Conservation (phyloP, 148 eudicot species). For the Selenicereus undatus region DNA sequence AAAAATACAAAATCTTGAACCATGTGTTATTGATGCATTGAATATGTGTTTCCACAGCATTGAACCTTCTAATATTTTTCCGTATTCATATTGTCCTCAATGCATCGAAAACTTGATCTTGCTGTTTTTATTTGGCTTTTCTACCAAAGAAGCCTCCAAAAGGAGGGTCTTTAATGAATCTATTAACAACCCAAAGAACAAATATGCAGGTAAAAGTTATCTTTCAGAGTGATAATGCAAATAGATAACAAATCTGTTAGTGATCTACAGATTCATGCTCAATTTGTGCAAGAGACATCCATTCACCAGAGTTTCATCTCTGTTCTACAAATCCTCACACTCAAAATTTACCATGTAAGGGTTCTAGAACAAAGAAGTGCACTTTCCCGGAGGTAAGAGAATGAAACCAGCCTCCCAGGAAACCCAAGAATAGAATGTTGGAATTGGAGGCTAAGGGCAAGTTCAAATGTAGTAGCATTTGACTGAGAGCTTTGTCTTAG, state of each 20-base stretch:
- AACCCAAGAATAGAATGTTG: not conserved
- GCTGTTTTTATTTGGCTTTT: not conserved
- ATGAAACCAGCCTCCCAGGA: not conserved
- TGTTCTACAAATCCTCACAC: not conserved
- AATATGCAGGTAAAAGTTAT: not conserved
- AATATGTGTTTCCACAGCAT: not conserved
- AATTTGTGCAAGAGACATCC: not conserved
- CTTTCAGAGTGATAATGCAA: not conserved
- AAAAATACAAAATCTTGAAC: not conserved
- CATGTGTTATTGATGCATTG: not conserved
- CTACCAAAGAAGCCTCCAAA: slow-evolving; percentile 3
- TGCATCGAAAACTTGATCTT: not conserved
- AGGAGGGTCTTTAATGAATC: not conserved
- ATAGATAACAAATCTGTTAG: not conserved
- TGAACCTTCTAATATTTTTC: not conserved
- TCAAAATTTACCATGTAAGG: not conserved
- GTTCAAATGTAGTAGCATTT: not conserved
- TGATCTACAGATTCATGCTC: not conserved
- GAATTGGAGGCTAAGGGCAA: not conserved
- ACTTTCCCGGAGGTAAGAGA: not conserved
- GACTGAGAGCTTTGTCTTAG: not conserved
- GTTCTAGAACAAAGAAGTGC: not conserved
- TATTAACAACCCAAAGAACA: not conserved
- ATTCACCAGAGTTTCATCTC: not conserved
- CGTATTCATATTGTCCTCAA: not conserved